A percentile compares a stretch with the other conserved stretches of the same genome.
phyloP scores from a whole-genome alignment of 2,329 filamentous ascomycete genomes.

The Fusarium musae region DNA sequence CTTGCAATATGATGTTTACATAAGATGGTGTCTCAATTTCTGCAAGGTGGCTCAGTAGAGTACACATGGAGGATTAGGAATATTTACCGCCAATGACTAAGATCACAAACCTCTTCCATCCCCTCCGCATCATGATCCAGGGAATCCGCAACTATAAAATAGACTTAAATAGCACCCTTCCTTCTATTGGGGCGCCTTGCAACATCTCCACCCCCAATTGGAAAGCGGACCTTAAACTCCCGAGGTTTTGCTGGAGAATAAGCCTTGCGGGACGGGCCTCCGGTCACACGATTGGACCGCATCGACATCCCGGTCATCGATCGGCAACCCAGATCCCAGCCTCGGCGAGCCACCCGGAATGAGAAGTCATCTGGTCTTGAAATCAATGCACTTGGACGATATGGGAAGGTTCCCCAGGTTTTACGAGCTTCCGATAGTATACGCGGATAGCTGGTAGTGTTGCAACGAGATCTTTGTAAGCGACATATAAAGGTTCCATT shows the following conservation, averaged over 20 bases:
- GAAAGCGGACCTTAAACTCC: slow-evolving; percentile 1
- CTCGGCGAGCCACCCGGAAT: not conserved
- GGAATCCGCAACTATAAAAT: not conserved
- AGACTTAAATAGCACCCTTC: not conserved
- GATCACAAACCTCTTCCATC: too few species aligned
- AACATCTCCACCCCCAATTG: not conserved
- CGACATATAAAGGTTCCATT: not conserved
- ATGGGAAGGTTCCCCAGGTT: not conserved
- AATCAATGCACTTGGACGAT: not conserved
- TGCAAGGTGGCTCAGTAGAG: too few species aligned
- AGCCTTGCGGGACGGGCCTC: not conserved
- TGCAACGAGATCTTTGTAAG: not conserved
- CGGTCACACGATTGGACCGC: slow-evolving; percentile 17
- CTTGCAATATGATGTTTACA: not conserved
- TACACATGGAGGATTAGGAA: rapidly evolving
- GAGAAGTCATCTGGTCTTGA: not conserved
- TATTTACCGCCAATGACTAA: not conserved
- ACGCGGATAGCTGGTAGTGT: not conserved
- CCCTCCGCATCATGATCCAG: not conserved
- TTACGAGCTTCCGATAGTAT: not conserved
- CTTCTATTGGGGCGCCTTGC: slow-evolving; percentile 25
- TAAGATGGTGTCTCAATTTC: not conserved
- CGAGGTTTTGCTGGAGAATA: slow-evolving; percentile 2
- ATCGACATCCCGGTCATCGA: not conserved
- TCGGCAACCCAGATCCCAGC: slow-evolving; percentile 1